Evolutionary conservation across 306 rosid species (phyloP), one percentile per base, ranked within the genome.

Genomic region (Dryas alaskensis): DNA sequence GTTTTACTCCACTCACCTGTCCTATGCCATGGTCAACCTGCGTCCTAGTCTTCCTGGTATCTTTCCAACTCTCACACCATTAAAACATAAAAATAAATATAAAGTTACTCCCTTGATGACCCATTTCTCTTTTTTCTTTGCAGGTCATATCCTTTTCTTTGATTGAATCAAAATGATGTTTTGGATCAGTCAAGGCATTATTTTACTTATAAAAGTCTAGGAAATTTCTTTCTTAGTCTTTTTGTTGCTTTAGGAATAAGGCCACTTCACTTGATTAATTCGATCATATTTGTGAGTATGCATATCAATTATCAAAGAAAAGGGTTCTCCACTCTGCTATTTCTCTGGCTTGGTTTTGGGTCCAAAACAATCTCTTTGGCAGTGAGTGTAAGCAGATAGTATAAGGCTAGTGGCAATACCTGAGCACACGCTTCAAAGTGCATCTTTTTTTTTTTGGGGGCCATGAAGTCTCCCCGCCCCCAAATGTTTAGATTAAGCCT

Each of bases 131-230:
- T 73, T 80, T 79, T 60, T 22, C 69, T 78, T 70, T 85, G 86
- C 96, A 92, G 97, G 97, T 92, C 97, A 87, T 92, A 92, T 92
- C 97, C 97, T 92, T 89, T 85, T 58, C n/a, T 48, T 39, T 22
- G n/a, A 47, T 79, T 64, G 58, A 62, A 22, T 14, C 43, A 48
- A 60, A 59, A 42, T 73, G 74, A 7, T 73, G 63, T 72, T 62
- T 65, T 75, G 71, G 45, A 13, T 73, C 78, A 55, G 37, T 58
- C 42, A 8, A 68, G 46, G 59, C 46, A 16, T 27, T 68, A 11
- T 4, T 49, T 14, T 48, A 17, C 8, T 25, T 13, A 58, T n/a
- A 25, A 7, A 5, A 65, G 44, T 61, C 37, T 53, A 47, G 59
- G 25, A 64, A 43, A 39, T 67, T 84, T 59, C 76, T 57, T 51